A percentile compares a stretch with the other conserved stretches of the same genome.
phyloP scores from a whole-genome alignment of 257 asterid species.

The Misopates orontium region DNA sequence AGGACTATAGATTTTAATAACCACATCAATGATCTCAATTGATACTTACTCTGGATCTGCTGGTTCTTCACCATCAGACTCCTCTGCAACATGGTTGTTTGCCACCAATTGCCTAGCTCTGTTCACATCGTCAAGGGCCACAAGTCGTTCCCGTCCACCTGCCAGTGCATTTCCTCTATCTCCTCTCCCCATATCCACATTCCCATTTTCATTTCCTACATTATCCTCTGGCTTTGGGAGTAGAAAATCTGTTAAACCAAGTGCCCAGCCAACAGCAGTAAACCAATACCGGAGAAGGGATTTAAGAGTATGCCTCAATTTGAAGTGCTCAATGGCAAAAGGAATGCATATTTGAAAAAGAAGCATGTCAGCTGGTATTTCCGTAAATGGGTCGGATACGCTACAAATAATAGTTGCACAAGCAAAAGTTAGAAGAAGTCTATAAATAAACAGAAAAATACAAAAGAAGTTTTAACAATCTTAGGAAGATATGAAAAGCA shows the following conservation, averaged over 20 bases:
- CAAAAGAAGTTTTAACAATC: not conserved
- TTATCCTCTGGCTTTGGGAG: conserved; percentile 89
- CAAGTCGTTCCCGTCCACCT: conserved; percentile 58
- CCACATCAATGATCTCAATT: conserved; percentile 2
- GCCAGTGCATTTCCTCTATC: conserved; percentile 64
- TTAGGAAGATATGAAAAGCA: conserved; percentile 14
- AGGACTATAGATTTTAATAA: not conserved
- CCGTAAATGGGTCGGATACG: conserved; percentile 96
- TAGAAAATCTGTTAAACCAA: conserved; percentile 82
- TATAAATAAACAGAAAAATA: conserved; percentile 14
- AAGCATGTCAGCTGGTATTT: conserved; percentile 97
- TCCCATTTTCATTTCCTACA: conserved; percentile 73
- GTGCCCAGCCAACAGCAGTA: conserved; percentile 96
- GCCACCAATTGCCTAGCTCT: conserved; percentile 54
- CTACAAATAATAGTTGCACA: conserved; percentile 43
- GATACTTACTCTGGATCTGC: conserved; percentile 79
- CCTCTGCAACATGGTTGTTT: conserved; percentile 43
- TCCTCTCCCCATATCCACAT: conserved; percentile 66
- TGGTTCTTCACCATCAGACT: conserved; percentile 63
- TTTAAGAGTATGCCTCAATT: conserved; percentile 84
- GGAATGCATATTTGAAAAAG: conserved; percentile 99
- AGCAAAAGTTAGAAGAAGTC: conserved; percentile 12
- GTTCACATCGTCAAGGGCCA: conserved; percentile 57
- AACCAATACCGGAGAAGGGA: conserved; percentile 94
- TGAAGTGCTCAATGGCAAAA: conserved; percentile 94